Conservation (phyloP, 2,329 filamentous ascomycete species). For the Colletotrichum brevisporum region DNA sequence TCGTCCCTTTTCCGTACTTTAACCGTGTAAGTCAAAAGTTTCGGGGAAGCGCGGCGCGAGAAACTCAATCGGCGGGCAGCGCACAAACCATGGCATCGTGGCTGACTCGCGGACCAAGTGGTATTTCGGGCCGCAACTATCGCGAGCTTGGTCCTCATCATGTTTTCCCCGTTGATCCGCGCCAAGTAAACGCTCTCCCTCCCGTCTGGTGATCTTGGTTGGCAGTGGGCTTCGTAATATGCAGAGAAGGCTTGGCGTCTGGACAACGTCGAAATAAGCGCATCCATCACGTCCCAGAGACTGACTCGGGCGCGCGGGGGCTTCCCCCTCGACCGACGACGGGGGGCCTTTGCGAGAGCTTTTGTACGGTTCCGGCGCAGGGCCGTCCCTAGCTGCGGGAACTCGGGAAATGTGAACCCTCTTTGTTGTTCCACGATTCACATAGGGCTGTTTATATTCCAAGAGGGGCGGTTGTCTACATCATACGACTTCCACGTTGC, state of each 20-base stretch:
- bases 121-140: slow-evolving; percentile 20
- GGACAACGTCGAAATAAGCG: slow-evolving; percentile 23
- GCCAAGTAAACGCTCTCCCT: slow-evolving; percentile 22
- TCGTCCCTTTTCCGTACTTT: no score
- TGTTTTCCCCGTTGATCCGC: slow-evolving; percentile 16
- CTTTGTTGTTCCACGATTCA: neutral
- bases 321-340: neutral
- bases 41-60: neutral
- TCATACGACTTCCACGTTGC: neutral
- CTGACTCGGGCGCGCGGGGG: slow-evolving; percentile 18
- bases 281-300: neutral
- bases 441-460: slow-evolving; percentile 9
- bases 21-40: no score
- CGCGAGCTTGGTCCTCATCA: slow-evolving; percentile 5
- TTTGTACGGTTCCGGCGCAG: neutral
- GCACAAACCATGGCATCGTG: neutral
- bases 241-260: slow-evolving; percentile 26
- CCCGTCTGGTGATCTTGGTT: slow-evolving; percentile 11
- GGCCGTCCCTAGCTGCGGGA: slow-evolving; percentile 15
- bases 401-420: slow-evolving; percentile 12
- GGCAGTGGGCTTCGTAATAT: slow-evolving; percentile 8
- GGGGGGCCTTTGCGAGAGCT: neutral
- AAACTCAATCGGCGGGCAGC: no score
- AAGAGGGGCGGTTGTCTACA: neutral
- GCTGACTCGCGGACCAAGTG: neutral